A percentile compares a stretch with the other conserved stretches of the same genome.
phyloP scores from a whole-genome alignment of 768 basidiomycete genomes.

The Hericium alpestre region DNA sequence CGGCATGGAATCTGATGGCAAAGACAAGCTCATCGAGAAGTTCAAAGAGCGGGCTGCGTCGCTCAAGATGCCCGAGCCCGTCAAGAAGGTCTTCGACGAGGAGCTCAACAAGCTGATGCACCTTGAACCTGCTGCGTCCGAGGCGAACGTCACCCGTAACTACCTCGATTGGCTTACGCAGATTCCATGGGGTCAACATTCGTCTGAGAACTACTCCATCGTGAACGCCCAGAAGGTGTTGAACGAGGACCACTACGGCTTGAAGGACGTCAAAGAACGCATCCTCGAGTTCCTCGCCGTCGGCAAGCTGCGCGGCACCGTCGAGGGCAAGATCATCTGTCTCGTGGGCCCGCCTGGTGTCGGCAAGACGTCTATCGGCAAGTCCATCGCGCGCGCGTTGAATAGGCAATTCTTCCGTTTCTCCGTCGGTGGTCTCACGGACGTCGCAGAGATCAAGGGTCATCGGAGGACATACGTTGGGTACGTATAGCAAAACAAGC shows the following conservation, averaged over 20 bases:
- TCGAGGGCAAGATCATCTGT: slow-evolving; percentile 96
- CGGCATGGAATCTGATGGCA: slow-evolving; percentile 90
- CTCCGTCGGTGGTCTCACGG: slow-evolving; percentile 91
- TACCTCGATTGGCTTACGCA: slow-evolving; percentile 91
- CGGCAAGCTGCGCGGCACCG: slow-evolving; percentile 86
- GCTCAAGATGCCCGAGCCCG: slow-evolving; percentile 82
- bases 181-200: slow-evolving; percentile 96
- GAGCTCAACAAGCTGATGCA: slow-evolving; percentile 84
- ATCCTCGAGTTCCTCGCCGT: slow-evolving; percentile 95
- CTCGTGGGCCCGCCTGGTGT: slow-evolving; percentile 96
- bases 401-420: slow-evolving; percentile 92
- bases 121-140: slow-evolving; percentile 83
- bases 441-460: slow-evolving; percentile 98
- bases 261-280: slow-evolving; percentile 85
- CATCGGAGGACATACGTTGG: slow-evolving; percentile 96
- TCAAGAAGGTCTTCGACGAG: slow-evolving; percentile 92
- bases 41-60: slow-evolving; percentile 75
- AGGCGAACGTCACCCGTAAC: slow-evolving; percentile 89
- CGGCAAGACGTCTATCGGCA: slow-evolving; percentile 93
- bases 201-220: slow-evolving; percentile 87
- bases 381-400: slow-evolving; percentile 86
- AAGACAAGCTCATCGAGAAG: slow-evolving; percentile 89
- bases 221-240: slow-evolving; percentile 70
- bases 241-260: slow-evolving; percentile 92
- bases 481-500: slow-evolving; percentile 26